A percentile compares a stretch with the other conserved stretches of the same genome.
Evolutionary conservation across 805 yeast genomes (phyloP).

Genomic region (Lipomyces lipofer): DNA sequence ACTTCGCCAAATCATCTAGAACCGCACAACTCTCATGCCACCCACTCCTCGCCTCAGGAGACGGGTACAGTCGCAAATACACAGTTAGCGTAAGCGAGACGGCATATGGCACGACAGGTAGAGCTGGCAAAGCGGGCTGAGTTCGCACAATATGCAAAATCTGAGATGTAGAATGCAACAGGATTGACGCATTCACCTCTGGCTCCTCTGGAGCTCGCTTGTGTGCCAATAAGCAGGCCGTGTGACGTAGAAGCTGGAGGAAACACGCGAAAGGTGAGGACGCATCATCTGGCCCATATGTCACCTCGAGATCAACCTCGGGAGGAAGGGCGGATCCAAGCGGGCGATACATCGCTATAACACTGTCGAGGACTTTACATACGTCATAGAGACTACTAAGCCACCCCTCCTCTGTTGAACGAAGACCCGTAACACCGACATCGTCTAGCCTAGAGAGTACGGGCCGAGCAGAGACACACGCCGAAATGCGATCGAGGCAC

Average conservation of each 20-base stretch:
- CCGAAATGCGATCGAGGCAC: slow-evolving; percentile 44
- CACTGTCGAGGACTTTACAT: slow-evolving; percentile 41
- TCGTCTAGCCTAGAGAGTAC: slow-evolving; percentile 44
- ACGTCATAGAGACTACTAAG: slow-evolving; percentile 40
- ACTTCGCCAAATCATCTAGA: slow-evolving; percentile 35
- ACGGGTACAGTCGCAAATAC: slow-evolving; percentile 39
- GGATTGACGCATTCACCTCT: slow-evolving; percentile 22
- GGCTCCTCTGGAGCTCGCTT: slow-evolving; percentile 36
- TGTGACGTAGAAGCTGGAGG: slow-evolving; percentile 37
- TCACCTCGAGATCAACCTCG: slow-evolving; percentile 33
- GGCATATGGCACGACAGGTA: slow-evolving; percentile 41
- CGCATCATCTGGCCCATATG: slow-evolving; percentile 34
- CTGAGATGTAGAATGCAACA: slow-evolving; percentile 36
- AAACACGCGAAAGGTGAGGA: slow-evolving; percentile 35
- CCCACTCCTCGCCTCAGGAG: slow-evolving; percentile 35
- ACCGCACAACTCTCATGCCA: slow-evolving; percentile 38
- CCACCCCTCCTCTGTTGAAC: slow-evolving; percentile 34
- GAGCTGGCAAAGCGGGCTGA: slow-evolving; percentile 35
- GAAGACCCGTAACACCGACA: slow-evolving; percentile 41
- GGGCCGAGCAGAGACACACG: slow-evolving; percentile 45
- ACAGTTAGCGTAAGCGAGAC: slow-evolving; percentile 42
- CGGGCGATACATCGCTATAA: slow-evolving; percentile 45
- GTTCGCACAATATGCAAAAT: slow-evolving; percentile 35
- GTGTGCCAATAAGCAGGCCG: slow-evolving; percentile 40
- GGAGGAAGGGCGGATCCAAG: slow-evolving; percentile 32